Conservation (phyloP, 805 yeast genomes). For the Starmerella apis region DNA sequence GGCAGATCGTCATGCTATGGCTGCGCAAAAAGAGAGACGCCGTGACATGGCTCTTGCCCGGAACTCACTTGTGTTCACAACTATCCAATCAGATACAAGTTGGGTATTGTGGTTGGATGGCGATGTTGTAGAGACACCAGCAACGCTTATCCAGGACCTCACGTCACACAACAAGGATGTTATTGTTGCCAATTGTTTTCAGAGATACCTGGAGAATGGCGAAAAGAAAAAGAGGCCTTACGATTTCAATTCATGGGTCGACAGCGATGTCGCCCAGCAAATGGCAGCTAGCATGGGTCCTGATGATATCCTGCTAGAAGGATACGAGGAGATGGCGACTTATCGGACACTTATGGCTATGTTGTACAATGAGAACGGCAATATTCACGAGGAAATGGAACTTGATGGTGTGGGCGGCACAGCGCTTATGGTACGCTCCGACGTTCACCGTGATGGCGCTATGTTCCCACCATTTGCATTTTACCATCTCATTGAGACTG, state of each 20-base stretch:
- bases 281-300: conserved; percentile 64
- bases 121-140: conserved; percentile 84
- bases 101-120: conserved; percentile 98
- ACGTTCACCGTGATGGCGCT: conserved; percentile 97
- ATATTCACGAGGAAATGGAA: conserved; percentile 58
- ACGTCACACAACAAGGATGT: conserved; percentile 77
- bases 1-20: conserved; percentile 80
- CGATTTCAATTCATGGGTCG: conserved; percentile 87
- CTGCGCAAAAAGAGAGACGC: conserved; percentile 81
- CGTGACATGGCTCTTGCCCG: conserved; percentile 88
- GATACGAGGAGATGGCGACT: conserved; percentile 86
- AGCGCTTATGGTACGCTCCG: conserved; percentile 89
- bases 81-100: conserved; percentile 77
- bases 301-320: conserved; percentile 91
- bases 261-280: conserved; percentile 60
- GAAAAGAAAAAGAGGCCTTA: conserved; percentile 67
- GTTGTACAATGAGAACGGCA: conserved; percentile 59
- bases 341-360: conserved; percentile 92
- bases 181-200: conserved; percentile 86
- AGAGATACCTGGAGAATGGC: conserved; percentile 57
- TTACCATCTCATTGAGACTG: conserved; percentile 92
- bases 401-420: conserved; percentile 98
- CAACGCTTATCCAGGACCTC: conserved; percentile 74
- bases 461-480: conserved; percentile 99
- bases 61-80: conserved; percentile 79